These are phyloP conservation scores for Periconia sp. DNA, from an alignment of 2,329 filamentous ascomycete species.

Conservation along the genomic window DNA sequence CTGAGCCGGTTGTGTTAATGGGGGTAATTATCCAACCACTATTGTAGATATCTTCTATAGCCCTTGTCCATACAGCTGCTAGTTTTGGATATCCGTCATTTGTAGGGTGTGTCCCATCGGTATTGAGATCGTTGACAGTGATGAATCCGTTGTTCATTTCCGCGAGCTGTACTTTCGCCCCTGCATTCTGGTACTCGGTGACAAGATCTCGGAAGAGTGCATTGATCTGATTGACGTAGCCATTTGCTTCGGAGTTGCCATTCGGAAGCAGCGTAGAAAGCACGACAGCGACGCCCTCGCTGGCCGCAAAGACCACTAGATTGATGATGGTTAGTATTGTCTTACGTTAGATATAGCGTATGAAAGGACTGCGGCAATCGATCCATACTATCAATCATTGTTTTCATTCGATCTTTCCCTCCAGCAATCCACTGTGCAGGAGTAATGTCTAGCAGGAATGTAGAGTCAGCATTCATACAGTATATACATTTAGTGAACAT, in stretches of 20 bases:
- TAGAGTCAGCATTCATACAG: too few species aligned
- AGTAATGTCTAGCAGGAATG: too few species aligned
- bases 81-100: slow-evolving; percentile 4
- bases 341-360: background rate
- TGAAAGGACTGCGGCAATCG: too few species aligned
- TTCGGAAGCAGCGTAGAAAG: slow-evolving; percentile 17
- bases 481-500: too few species aligned
- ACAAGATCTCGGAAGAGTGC: slow-evolving; percentile 10
- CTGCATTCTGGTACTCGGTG: slow-evolving; percentile 1
- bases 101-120: slow-evolving; percentile 1
- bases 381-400: slow-evolving; percentile 7
- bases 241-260: slow-evolving; percentile 1
- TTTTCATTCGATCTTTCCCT: slow-evolving; percentile 13
- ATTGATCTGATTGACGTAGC: slow-evolving; percentile 12
- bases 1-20: background rate
- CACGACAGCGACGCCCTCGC: slow-evolving; percentile 13
- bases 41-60: slow-evolving; percentile 1
- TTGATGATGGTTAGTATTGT: background rate
- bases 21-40: slow-evolving; percentile 7
- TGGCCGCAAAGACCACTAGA: background rate
- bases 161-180: slow-evolving; percentile 16
- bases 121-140: background rate
- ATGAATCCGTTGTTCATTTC: slow-evolving; percentile 19
- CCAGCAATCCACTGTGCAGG: slow-evolving; percentile 3
- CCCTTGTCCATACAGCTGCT: slow-evolving; percentile 2